Percentiles rank a stretch among this genome's conserved stretches.
These are phyloP conservation scores for Erysimum pusillum DNA, from an alignment of 441 rosid genomes.

Conservation along the genomic window DNA sequence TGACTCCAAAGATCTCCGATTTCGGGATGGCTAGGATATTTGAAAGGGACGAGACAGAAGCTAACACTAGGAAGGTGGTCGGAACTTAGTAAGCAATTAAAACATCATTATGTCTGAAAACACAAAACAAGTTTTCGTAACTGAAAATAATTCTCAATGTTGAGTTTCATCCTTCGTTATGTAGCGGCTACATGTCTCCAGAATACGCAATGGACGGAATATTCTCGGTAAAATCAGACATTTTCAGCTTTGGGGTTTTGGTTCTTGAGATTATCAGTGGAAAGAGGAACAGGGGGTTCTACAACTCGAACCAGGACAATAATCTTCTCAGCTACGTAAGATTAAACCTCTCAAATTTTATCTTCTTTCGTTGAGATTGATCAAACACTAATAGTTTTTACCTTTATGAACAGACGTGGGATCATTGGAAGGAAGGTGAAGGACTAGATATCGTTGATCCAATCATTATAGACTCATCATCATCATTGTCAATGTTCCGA, in stretches of 20 bases:
- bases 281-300: background rate
- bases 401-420: background rate
- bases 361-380: background rate
- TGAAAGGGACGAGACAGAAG: constrained; percentile 50
- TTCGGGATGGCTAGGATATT: constrained; percentile 84
- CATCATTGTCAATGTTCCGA: background rate
- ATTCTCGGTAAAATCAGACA: constrained; percentile 71
- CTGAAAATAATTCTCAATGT: too few species aligned
- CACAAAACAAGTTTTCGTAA: too few species aligned
- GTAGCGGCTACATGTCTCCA: constrained; percentile 79
- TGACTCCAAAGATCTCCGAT: constrained; percentile 73
- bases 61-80: background rate
- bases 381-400: background rate
- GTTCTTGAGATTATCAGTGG: background rate
- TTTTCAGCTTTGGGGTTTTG: constrained; percentile 67
- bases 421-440: constrained; percentile 21
- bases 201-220: constrained; percentile 76
- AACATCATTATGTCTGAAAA: too few species aligned
- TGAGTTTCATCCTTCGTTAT: background rate
- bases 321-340: background rate
- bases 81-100: background rate
- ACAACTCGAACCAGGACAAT: background rate
- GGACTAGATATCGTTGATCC: constrained; percentile 47
- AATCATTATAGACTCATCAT: background rate
- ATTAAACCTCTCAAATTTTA: fast-evolving